Evolutionary conservation across 1,284 basidiomycete genomes (phyloP).

Genomic region (Tilletia walkeri): DNA sequence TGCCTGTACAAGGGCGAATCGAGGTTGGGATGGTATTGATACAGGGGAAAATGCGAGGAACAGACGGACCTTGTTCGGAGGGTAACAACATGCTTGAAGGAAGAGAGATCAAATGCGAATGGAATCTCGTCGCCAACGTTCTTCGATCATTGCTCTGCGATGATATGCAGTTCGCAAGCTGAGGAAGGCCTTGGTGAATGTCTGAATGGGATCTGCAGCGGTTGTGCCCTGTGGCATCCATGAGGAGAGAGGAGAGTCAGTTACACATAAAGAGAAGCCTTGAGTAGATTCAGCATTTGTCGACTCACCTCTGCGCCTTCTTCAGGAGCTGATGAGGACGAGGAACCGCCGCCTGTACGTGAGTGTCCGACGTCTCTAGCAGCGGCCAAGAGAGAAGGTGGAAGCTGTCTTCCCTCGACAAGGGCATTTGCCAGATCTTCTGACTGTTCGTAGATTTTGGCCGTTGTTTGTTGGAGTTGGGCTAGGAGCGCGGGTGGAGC

Average conservation of each 20-base stretch:
- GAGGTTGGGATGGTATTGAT: no score
- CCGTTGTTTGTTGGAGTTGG: conserved; percentile 10
- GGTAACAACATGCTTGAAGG: no score
- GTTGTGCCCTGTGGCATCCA: not conserved
- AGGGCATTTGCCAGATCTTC: conserved; percentile 14
- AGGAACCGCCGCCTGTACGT: not conserved
- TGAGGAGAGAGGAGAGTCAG: not conserved
- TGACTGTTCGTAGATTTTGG: conserved; percentile 15
- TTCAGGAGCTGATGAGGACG: not conserved
- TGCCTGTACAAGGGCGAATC: no score
- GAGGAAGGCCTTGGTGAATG: conserved; percentile 17
- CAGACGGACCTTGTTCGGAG: no score
- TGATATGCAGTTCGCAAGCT: conserved; percentile 5
- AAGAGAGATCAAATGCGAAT: not conserved
- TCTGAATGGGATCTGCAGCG: not conserved
- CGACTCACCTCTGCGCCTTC: not conserved
- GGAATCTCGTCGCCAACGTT: conserved; percentile 9
- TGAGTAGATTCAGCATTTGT: no score
- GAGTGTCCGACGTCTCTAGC: not conserved
- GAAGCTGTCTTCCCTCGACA: conserved; percentile 6
- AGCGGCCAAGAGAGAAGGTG: not conserved
- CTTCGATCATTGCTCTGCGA: conserved; percentile 11
- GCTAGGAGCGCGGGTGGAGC: conserved; percentile 8
- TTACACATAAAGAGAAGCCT: not conserved
- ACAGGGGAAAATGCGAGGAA: no score